Percentiles rank a stretch among this genome's conserved stretches.
Evolutionary conservation across 495 filamentous ascomycete species (phyloP).

Genomic region (Neurospora sp.): DNA sequence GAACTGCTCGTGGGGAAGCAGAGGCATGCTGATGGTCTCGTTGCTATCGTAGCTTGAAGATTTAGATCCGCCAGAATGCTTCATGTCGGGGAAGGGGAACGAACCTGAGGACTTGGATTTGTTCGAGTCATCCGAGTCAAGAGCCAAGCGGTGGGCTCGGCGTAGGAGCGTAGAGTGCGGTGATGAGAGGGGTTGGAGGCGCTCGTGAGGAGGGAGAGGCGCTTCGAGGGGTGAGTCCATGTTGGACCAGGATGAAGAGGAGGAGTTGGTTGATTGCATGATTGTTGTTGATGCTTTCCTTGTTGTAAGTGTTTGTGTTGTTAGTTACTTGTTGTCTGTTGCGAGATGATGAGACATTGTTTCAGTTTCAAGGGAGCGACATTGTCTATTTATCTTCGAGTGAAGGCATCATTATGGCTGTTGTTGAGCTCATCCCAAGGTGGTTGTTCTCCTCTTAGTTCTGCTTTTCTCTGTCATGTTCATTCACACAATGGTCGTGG

Average conservation of each 20-base stretch:
- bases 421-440: not conserved
- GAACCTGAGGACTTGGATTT: not conserved
- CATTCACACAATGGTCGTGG: not conserved
- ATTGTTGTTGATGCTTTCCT: not conserved
- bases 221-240: not conserved
- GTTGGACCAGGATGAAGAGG: not conserved
- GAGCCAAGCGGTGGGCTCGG: not conserved
- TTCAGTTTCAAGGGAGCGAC: not conserved
- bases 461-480: not conserved
- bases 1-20: not conserved
- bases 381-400: not conserved
- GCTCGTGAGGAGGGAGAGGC: not conserved
- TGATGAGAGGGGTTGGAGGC: not conserved
- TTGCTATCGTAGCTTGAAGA: not conserved
- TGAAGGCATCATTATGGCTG: not conserved
- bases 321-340: not conserved
- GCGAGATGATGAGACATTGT: not conserved
- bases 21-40: not conserved
- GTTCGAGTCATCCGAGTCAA: not conserved
- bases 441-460: not conserved
- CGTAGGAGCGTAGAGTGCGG: not conserved
- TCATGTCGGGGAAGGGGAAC: not conserved
- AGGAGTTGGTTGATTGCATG: not conserved
- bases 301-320: not conserved
- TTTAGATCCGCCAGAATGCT: not conserved